A percentile compares a stretch with the other conserved stretches of the same genome.
Conservation (phyloP, 192 early-diverging fungal genomes). For the Chytriomyces hyalinus region DNA sequence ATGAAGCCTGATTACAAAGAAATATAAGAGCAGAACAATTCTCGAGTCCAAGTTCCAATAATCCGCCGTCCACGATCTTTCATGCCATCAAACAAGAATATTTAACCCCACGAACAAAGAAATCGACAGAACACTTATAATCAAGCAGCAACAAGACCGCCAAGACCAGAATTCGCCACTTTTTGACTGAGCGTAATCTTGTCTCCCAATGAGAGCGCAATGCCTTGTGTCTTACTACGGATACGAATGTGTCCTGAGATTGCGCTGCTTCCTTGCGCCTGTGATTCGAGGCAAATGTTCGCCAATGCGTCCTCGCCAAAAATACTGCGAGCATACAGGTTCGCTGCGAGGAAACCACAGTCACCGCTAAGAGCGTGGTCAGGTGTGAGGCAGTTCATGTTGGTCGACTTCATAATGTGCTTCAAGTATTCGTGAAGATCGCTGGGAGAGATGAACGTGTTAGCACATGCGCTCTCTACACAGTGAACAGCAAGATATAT, state of each 20-base stretch:
- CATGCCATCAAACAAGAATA: too few species aligned
- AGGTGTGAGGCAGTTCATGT: constrained; percentile 98
- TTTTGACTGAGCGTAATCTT: constrained; percentile 47
- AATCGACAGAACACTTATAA: too few species aligned
- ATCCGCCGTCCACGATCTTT: too few species aligned
- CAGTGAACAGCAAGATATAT: background rate
- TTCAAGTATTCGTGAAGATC: constrained; percentile 86
- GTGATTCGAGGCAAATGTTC: constrained; percentile 91
- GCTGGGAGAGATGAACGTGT: constrained; percentile 43
- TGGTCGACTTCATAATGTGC: constrained; percentile 94
- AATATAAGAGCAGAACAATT: too few species aligned
- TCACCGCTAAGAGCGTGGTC: constrained; percentile 89
- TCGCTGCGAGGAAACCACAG: constrained; percentile 97
- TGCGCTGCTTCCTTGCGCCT: constrained; percentile 54
- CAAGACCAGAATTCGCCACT: background rate
- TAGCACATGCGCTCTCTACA: background rate
- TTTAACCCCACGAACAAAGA: too few species aligned
- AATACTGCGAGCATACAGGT: constrained; percentile 93
- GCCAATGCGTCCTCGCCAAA: constrained; percentile 99
- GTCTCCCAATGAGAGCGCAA: constrained; percentile 90
- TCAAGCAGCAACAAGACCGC: too few species aligned
- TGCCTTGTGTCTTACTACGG: constrained; percentile 97
- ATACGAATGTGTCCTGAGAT: constrained; percentile 98
- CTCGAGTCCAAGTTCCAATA: too few species aligned
- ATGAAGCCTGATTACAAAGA: too few species aligned